These are phyloP conservation scores for Fusarium xyrophilum DNA, from an alignment of 2,329 filamentous ascomycete genomes.

Conservation along the genomic window DNA sequence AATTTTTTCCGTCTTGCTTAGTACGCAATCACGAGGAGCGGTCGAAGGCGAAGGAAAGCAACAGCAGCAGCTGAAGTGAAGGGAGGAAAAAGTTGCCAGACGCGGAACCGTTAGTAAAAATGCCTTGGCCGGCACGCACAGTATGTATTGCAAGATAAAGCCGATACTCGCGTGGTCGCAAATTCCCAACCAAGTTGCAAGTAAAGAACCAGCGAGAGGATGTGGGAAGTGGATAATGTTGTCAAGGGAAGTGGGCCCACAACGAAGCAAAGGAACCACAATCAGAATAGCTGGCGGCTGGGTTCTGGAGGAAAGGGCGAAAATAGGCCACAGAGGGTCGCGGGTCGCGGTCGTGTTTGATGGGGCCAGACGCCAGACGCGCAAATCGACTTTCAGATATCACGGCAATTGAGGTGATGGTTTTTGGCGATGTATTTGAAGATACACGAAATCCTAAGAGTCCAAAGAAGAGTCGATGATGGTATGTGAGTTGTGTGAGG, in stretches of 20 bases:
- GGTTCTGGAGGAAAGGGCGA: slow-evolving; percentile 38
- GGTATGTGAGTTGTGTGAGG: slow-evolving; percentile 36
- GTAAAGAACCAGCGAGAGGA: slow-evolving; percentile 21
- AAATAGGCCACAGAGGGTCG: slow-evolving; percentile 39
- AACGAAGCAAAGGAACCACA: slow-evolving; percentile 40
- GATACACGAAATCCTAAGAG: slow-evolving; percentile 7
- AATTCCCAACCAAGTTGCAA: slow-evolving; percentile 29
- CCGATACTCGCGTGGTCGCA: slow-evolving; percentile 27
- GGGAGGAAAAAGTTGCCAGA: neutral
- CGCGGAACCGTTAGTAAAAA: slow-evolving; percentile 38
- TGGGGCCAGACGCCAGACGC: slow-evolving; percentile 42
- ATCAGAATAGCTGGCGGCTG: slow-evolving; percentile 40
- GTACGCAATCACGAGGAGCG: slow-evolving; percentile 26
- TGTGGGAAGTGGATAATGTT: slow-evolving; percentile 40
- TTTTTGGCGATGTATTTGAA: slow-evolving; percentile 5
- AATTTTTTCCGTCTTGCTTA: slow-evolving; percentile 27
- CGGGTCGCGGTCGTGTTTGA: slow-evolving; percentile 40
- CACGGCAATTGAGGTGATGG: slow-evolving; percentile 17
- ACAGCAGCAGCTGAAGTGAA: slow-evolving; percentile 1
- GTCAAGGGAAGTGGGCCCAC: slow-evolving; percentile 40
- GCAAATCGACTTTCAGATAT: slow-evolving; percentile 36
- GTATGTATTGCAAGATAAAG: slow-evolving; percentile 21
- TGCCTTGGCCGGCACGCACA: slow-evolving; percentile 35
- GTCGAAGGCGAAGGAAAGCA: slow-evolving; percentile 16
- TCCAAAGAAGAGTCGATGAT: slow-evolving; percentile 31